Evolutionary conservation across 345 rosid genomes (phyloP).

Genomic region (Populus davidiana): DNA sequence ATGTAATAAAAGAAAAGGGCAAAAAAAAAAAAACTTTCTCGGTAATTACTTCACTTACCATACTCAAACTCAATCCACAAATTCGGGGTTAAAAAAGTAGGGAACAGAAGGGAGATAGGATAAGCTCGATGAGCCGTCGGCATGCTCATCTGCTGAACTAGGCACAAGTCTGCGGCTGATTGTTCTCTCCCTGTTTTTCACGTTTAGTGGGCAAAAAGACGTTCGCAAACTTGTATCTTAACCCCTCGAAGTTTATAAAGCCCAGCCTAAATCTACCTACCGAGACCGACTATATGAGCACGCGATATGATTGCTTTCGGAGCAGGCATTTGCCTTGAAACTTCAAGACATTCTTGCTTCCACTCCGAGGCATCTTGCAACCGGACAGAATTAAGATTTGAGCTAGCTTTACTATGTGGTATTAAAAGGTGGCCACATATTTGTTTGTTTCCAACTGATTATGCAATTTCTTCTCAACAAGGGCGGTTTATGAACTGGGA

Average conservation of each 20-base stretch:
- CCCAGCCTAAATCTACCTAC: not conserved
- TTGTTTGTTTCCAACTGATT: not conserved
- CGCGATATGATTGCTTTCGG: not conserved
- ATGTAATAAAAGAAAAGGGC: no score
- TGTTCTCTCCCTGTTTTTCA: not conserved
- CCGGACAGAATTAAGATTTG: not conserved
- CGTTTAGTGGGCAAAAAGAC: not conserved
- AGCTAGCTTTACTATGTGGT: not conserved
- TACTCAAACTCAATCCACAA: no score
- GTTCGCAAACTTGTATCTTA: not conserved
- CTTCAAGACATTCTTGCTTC: slow-evolving; percentile 17
- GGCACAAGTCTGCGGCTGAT: not conserved
- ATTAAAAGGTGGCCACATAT: not conserved
- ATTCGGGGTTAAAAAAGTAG: not conserved
- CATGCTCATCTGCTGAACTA: not conserved
- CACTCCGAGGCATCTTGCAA: slow-evolving; percentile 17
- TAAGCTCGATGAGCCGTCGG: not conserved
- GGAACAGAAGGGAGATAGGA: not conserved
- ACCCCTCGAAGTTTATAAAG: not conserved
- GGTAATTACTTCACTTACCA: no score
- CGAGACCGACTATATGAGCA: not conserved
- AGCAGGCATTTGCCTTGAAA: not conserved
- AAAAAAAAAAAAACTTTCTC: no score
- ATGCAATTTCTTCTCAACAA: not conserved
- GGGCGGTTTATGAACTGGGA: not conserved